Base-by-base conservation (phyloP, 768 basidiomycete genomes). In the Calocybe indica region DNA sequence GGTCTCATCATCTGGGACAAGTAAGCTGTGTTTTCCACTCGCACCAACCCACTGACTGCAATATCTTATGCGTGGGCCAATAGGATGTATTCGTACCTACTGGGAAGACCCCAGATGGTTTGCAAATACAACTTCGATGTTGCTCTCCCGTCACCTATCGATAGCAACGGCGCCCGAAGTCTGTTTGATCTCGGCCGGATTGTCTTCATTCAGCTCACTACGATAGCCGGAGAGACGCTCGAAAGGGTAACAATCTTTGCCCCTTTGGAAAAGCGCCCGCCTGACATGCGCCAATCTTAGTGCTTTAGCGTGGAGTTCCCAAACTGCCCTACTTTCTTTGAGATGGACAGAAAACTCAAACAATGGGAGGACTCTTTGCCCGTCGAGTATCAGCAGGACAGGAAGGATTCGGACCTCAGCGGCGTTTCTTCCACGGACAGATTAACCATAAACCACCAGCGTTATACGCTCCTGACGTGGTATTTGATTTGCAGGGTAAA, bases 61-160 rank as follows among this genome's bases (percentile, higher is more conserved):
- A 44, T 39, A 45, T 49, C 49, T 56, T 34, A 55, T 40, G 37
- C 40, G 45, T 36, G 13, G 13, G 39, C 50, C 33, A 46, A 43
- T 46, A 75, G 74, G 53, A 49, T 73, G 50, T 68, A 66, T 49
- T 74, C 75, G 2, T 67, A 71, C 48, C 57, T 71, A 5, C 62
- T 78, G 5, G 73, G 75, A 7, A 58, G 78, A 28, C 75, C 75
- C 5, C 63, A 68, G 29, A 72, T 75, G 59, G 55, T 73, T 11
- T 64, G 63, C 35, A 58, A 56, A 1, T 62, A 66, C 30, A 59
- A 54, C 6, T 65, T 62, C 28, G 71, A 71, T 49, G 74, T 78
- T 9, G 61, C 63, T 7, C 55, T 58, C 37, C 64, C 70, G 10
- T 54, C 61, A 13, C 55, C 60, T 11, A 56, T 56, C 36, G 64